Evolutionary conservation across 306 rosid species (phyloP).

Genomic region (Vigna trinervia): DNA sequence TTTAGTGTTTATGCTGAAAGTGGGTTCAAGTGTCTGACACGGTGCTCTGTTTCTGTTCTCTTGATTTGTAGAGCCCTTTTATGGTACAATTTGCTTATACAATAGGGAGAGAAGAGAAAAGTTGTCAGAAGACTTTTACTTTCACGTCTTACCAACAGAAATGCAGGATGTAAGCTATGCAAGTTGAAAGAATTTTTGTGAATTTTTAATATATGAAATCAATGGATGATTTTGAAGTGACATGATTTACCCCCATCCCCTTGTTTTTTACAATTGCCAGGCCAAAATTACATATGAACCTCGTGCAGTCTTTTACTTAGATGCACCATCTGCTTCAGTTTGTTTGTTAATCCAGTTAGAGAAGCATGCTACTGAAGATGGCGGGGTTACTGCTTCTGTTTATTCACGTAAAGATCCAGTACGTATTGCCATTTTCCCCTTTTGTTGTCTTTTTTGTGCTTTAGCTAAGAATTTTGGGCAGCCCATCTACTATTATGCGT

Average conservation of each 20-base stretch:
- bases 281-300: slow-evolving; percentile 62
- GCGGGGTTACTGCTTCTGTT: slow-evolving; percentile 91
- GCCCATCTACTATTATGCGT: neutral
- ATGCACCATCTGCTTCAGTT: slow-evolving; percentile 93
- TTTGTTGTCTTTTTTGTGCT: slow-evolving; percentile 24
- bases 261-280: slow-evolving; percentile 51
- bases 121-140: slow-evolving; percentile 92
- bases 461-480: slow-evolving; percentile 18
- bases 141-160: slow-evolving; percentile 75
- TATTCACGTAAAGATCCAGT: slow-evolving; percentile 98
- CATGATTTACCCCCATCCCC: neutral
- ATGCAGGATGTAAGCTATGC: slow-evolving; percentile 73
- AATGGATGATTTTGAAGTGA: slow-evolving; percentile 34
- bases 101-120: slow-evolving; percentile 97
- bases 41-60: slow-evolving; percentile 43
- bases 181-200: slow-evolving; percentile 4
- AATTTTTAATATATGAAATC: slow-evolving; percentile 9
- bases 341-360: slow-evolving; percentile 96
- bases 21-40: slow-evolving; percentile 54
- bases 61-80: slow-evolving; percentile 82
- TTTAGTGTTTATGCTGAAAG: slow-evolving; percentile 36
- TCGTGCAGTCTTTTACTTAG: slow-evolving; percentile 85
- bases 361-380: slow-evolving; percentile 96
- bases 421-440: slow-evolving; percentile 48
- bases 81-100: slow-evolving; percentile 96